Evolutionary conservation across 768 basidiomycete genomes (phyloP).

Genomic region (Naganishia vishniacii): DNA sequence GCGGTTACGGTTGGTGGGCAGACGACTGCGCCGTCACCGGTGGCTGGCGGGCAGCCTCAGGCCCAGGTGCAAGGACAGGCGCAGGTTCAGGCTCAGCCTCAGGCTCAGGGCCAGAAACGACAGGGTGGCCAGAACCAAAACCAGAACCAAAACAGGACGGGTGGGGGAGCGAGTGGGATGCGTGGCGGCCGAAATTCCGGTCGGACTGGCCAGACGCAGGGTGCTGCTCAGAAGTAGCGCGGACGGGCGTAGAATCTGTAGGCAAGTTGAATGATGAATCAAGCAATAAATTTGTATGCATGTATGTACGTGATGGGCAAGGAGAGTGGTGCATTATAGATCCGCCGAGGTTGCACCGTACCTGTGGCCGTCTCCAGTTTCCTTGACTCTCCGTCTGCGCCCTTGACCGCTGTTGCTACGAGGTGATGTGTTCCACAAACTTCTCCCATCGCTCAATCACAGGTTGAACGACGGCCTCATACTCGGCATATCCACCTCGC

Average conservation of each 20-base stretch:
- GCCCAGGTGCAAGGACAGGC: conserved; percentile 27
- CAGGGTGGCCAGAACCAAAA: conserved; percentile 29
- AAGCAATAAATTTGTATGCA: not conserved
- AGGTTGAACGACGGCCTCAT: conserved; percentile 38
- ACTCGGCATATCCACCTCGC: conserved; percentile 24
- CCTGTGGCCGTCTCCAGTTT: not conserved
- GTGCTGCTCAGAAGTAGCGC: not conserved
- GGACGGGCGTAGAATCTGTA: not conserved
- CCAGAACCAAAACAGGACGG: not conserved
- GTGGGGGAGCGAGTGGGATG: conserved; percentile 17
- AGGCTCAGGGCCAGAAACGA: conserved; percentile 28
- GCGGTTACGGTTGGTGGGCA: conserved; percentile 5
- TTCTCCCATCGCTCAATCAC: conserved; percentile 41
- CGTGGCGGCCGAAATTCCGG: conserved; percentile 13
- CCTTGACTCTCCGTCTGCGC: not conserved
- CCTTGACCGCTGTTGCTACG: not conserved
- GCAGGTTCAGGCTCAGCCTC: conserved; percentile 19
- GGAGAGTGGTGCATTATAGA: not conserved
- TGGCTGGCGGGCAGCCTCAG: conserved; percentile 14
- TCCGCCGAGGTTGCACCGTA: not conserved
- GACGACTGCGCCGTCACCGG: not conserved
- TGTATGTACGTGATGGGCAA: not conserved
- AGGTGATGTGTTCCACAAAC: conserved; percentile 30
- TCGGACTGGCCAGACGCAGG: conserved; percentile 8
- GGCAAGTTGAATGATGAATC: not conserved